A percentile compares a stretch with the other conserved stretches of the same genome.
These are phyloP conservation scores for Ceratocystis smalleyi DNA, from an alignment of 2,329 filamentous ascomycete genomes.

Conservation along the genomic window DNA sequence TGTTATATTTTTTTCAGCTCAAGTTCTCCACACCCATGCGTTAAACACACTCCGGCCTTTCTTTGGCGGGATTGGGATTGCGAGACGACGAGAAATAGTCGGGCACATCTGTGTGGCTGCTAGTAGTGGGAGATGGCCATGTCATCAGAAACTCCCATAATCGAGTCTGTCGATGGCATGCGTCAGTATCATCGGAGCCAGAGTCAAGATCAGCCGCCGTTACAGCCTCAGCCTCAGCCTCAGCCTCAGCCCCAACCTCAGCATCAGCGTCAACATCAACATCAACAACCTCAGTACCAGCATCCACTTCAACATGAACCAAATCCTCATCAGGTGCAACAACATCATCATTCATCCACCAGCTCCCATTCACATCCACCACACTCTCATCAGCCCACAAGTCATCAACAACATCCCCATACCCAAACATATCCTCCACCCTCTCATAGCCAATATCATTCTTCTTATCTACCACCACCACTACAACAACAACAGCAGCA, in stretches of 20 bases:
- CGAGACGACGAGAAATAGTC: slow-evolving; percentile 1
- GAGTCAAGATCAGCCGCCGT: slow-evolving; percentile 4
- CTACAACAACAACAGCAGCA: neutral
- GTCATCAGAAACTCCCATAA: slow-evolving; percentile 11
- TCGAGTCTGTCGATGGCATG: slow-evolving; percentile 10
- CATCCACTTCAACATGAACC: neutral
- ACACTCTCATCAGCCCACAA: slow-evolving; percentile 10
- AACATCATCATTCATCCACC: neutral
- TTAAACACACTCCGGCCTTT: slow-evolving; percentile 8
- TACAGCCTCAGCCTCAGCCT: neutral
- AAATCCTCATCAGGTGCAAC: neutral
- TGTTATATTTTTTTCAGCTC: neutral
- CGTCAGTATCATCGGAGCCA: slow-evolving; percentile 9
- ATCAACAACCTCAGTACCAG: slow-evolving; percentile 8
- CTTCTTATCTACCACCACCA: neutral
- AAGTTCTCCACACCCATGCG: slow-evolving; percentile 9
- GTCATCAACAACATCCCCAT: neutral
- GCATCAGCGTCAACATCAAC: slow-evolving; percentile 14
- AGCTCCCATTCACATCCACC: neutral
- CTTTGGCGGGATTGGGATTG: slow-evolving; percentile 10
- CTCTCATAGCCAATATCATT: neutral
- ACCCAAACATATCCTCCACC: neutral
- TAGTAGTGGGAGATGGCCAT: slow-evolving; percentile 9
- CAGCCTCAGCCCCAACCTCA: slow-evolving; percentile 7
- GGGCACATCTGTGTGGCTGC: slow-evolving; percentile 6